phyloP scores from a whole-genome alignment of 192 early-diverging fungal genomes.

The Backusella tuberculispora region DNA sequence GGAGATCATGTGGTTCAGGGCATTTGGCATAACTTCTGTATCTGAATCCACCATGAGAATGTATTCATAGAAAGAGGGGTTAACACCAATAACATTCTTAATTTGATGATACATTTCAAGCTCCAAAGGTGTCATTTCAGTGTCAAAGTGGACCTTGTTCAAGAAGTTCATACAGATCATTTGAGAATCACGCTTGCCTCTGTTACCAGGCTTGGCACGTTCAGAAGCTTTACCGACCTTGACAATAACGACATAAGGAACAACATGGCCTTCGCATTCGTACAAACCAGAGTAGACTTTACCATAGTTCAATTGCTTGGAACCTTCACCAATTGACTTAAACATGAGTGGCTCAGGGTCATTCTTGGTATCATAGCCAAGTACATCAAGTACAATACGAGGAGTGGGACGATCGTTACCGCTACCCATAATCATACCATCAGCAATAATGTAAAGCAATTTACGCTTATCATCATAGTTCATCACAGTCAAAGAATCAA shows the following conservation, averaged over 20 bases:
- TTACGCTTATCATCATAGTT: conserved; percentile 91
- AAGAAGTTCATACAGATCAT: conserved; percentile 98
- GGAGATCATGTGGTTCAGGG: conserved; percentile 91
- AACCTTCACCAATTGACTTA: conserved; percentile 90
- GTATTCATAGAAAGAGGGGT: conserved; percentile 95
- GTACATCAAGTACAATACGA: conserved; percentile 88
- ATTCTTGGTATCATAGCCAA: conserved; percentile 82
- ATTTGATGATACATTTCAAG: conserved; percentile 98
- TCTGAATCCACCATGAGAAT: conserved; percentile 98
- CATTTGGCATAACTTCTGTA: conserved; percentile 88
- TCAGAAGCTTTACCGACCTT: conserved; percentile 92
- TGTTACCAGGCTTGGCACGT: conserved; percentile 84
- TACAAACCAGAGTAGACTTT: conserved; percentile 97
- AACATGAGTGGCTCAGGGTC: conserved; percentile 85
- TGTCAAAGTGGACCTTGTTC: conserved; percentile 94
- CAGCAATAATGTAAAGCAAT: conserved; percentile 85
- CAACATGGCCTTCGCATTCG: conserved; percentile 88
- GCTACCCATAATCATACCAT: conserved; percentile 95
- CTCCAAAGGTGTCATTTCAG: conserved; percentile 93
- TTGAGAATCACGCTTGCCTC: conserved; percentile 99
- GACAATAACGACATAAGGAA: conserved; percentile 95
- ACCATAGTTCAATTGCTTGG: conserved; percentile 91
- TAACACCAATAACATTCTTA: conserved; percentile 98
- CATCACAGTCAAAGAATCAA: conserved; percentile 80
- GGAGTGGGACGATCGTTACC: conserved; percentile 97